Evolutionary conservation across 345 rosid species (phyloP), one percentile per base, ranked within the genome.

Genomic region (Geranium rotundifolium): DNA sequence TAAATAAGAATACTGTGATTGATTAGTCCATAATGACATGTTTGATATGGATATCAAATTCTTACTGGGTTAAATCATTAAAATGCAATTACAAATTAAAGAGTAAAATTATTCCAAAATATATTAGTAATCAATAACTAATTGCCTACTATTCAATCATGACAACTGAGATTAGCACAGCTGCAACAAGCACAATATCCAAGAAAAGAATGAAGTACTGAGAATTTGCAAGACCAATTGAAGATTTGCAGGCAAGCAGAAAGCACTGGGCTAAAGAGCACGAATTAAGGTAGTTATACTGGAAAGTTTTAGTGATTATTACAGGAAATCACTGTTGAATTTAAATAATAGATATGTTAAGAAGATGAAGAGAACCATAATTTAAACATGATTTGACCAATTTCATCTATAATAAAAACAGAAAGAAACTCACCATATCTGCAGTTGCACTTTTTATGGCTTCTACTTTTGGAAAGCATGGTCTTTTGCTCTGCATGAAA

Each of bases 361-460:
- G 10, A 41, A 41, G 10, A 41, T 41, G 50, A 41, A 41, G 1
- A 5, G 50, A 4, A 41, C 50, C 1, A 6, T 9, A 41, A 9
- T 5, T 41, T n/a, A n/a, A 41, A 41, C 1, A 41, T 41, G 50
- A 4, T 41, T 41, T 6, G 14, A 9, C 50, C 50, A 12, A 41
- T 41, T 41, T 41, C 14, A 41, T 5, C 5, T 41, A 41, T 41
- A 13, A 49, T 29, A 50, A 27, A 57, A 5, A 71, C 55, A 61
- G 23, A 63, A 41, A 31, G 64, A n/a, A 19, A 82, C 95, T 93
- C 75, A 89, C 99, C 58, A 84, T 75, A 80, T 93, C 99, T 61
- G 95, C 87, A 67, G 90, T 84, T 60, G 99, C 96, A 78, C 78
- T 84, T 78, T 81, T 89, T 67, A 89, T 87, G 57, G 99, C 97